phyloP scores from a whole-genome alignment of 2,329 filamentous ascomycete species.

The Colletotrichum somersetense region DNA sequence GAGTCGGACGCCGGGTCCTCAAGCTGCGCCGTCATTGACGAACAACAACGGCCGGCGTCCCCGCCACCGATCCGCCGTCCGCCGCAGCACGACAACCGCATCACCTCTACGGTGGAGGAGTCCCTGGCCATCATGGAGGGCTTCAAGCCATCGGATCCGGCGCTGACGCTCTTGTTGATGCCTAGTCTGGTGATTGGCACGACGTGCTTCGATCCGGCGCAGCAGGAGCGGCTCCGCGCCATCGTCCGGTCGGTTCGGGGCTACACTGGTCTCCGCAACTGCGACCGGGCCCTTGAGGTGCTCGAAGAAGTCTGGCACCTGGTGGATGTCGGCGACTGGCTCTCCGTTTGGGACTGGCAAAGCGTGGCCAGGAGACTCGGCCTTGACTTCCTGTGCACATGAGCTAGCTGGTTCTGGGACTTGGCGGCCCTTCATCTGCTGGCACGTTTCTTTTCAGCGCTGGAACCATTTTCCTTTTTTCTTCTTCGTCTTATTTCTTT shows the following conservation, averaged over 20 bases:
- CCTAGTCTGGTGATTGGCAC: conserved; percentile 72
- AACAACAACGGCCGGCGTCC: conserved; percentile 49
- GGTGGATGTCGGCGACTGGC: conserved; percentile 70
- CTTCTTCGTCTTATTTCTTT: too few relatives aligned
- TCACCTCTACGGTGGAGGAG: conserved; percentile 68
- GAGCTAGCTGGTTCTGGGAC: conserved; percentile 40
- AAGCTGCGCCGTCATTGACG: conserved; percentile 33
- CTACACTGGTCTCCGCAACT: conserved; percentile 72
- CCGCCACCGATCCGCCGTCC: conserved; percentile 63
- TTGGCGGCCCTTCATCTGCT: background rate
- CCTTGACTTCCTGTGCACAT: conserved; percentile 68
- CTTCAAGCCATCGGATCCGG: conserved; percentile 69
- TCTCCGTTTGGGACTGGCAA: conserved; percentile 75
- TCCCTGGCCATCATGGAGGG: conserved; percentile 66
- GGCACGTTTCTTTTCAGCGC: background rate
- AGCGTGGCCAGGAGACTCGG: conserved; percentile 64
- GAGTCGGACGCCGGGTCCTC: conserved; percentile 44
- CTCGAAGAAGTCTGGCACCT: conserved; percentile 71
- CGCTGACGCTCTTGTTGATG: conserved; percentile 70
- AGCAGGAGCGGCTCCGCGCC: conserved; percentile 65
- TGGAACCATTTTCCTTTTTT: too few relatives aligned
- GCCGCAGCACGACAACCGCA: conserved; percentile 62
- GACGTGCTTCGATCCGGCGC: conserved; percentile 66
- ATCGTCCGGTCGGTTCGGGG: conserved; percentile 65
- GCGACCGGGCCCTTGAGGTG: conserved; percentile 65